phyloP scores from a whole-genome alignment of 768 basidiomycete species.

The Macrolepiota fuliginosa region DNA sequence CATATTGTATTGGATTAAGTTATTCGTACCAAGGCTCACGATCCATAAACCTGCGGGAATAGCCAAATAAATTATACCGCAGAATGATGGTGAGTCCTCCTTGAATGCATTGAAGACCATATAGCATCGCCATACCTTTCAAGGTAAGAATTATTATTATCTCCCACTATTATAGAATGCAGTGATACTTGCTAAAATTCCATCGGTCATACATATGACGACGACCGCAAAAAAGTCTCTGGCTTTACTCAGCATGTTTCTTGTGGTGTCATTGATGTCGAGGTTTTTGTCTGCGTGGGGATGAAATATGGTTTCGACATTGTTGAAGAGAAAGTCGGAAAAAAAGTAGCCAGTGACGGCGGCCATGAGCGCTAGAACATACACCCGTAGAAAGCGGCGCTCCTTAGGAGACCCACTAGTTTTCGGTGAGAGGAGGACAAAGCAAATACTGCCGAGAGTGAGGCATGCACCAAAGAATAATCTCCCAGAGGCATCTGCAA shows the following conservation, averaged over 20 bases:
- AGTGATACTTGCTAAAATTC: background rate
- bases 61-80: background rate
- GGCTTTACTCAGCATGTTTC: too few relatives aligned
- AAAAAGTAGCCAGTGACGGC: background rate
- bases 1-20: background rate
- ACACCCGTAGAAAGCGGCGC: background rate
- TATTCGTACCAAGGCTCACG: background rate
- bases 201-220: background rate
- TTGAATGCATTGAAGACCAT: background rate
- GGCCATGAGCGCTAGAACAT: background rate
- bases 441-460: background rate
- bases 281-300: background rate
- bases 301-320: background rate
- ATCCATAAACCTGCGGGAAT: background rate
- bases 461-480: background rate
- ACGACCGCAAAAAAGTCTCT: background rate
- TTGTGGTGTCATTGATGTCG: too few relatives aligned
- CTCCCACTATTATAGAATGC: too few relatives aligned
- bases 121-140: slow-evolving; percentile 1
- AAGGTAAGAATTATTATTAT: background rate
- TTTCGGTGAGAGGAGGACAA: background rate
- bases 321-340: background rate
- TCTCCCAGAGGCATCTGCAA: background rate
- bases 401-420: background rate
- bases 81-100: background rate